Conservation (phyloP, 371 early-diverging fungal species). For the Syncephalis fuscata region DNA sequence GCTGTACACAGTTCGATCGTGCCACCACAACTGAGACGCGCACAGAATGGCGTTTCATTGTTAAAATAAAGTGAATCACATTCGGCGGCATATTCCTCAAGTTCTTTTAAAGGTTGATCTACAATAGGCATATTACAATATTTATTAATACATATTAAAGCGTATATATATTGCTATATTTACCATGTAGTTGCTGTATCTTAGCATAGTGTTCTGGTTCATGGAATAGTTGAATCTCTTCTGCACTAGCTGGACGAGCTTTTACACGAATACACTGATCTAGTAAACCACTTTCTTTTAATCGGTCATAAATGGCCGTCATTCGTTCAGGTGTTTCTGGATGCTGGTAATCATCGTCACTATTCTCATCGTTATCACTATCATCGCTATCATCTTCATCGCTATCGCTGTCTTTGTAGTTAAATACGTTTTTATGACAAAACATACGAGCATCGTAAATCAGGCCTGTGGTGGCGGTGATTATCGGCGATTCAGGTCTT, state of each 20-base stretch:
- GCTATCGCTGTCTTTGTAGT: too few relatives aligned
- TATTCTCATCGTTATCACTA: too few relatives aligned
- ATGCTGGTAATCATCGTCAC: constrained; percentile 33
- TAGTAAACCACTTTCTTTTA: constrained; percentile 25
- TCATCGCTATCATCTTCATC: too few relatives aligned
- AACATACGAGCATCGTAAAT: constrained; percentile 11
- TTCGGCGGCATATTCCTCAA: constrained; percentile 1
- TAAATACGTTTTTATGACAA: constrained; percentile 1
- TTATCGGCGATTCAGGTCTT: too few relatives aligned
- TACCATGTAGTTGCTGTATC: constrained; percentile 21
- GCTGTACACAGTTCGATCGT: constrained; percentile 51
- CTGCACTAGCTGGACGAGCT: constrained; percentile 24
- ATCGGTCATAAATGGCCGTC: constrained; percentile 34
- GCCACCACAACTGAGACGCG: constrained; percentile 53
- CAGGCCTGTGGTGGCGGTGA: constrained; percentile 7
- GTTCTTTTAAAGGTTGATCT: constrained; percentile 4
- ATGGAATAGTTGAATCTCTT: constrained; percentile 44
- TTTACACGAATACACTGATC: constrained; percentile 27
- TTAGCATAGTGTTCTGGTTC: constrained; percentile 19
- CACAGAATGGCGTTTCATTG: constrained; percentile 35
- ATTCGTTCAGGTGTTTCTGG: constrained; percentile 62
- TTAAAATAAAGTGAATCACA: constrained; percentile 59
- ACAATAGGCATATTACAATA: not conserved
- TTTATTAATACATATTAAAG: not conserved
- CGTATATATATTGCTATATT: not conserved